Evolutionary conservation across 805 yeast genomes (phyloP).

Genomic region (Wickerhamiella kurtzmanii): DNA sequence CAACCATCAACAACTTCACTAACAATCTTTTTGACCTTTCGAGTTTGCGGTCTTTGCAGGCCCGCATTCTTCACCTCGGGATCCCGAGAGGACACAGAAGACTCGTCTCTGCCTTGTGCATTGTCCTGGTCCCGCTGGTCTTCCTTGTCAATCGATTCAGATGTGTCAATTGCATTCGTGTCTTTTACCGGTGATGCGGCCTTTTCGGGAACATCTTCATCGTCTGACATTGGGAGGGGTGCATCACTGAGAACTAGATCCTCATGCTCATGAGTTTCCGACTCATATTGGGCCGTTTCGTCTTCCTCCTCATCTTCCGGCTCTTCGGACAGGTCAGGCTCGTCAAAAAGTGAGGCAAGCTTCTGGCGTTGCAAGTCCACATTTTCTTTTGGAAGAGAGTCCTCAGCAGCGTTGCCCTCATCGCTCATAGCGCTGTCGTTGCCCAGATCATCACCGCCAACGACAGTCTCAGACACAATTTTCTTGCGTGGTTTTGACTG

Average conservation of each 20-base stretch:
- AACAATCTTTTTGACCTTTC: slow-evolving; percentile 2
- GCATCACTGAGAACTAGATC: background rate
- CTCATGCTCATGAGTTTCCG: slow-evolving; percentile 1
- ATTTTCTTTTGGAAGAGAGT: background rate
- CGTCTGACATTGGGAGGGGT: background rate
- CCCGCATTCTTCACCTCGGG: background rate
- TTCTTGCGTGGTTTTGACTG: background rate
- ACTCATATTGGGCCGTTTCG: background rate
- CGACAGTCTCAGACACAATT: slow-evolving; percentile 11
- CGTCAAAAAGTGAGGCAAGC: slow-evolving; percentile 9
- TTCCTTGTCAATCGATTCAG: too few species aligned
- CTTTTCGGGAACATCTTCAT: background rate
- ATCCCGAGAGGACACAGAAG: too few species aligned
- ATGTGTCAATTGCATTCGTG: too few species aligned
- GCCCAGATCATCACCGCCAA: slow-evolving; percentile 5
- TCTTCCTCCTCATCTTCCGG: slow-evolving; percentile 2
- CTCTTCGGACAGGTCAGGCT: slow-evolving; percentile 1
- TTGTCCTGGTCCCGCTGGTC: too few species aligned
- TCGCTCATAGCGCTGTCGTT: slow-evolving; percentile 1
- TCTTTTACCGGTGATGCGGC: too few species aligned
- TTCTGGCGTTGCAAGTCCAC: slow-evolving; percentile 4
- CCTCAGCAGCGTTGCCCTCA: slow-evolving; percentile 2
- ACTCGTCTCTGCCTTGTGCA: too few species aligned
- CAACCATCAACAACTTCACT: slow-evolving; percentile 7
- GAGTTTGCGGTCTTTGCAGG: background rate